Base-by-base conservation (phyloP, 140 eudicot genomes). In the Anethum foeniculum region DNA sequence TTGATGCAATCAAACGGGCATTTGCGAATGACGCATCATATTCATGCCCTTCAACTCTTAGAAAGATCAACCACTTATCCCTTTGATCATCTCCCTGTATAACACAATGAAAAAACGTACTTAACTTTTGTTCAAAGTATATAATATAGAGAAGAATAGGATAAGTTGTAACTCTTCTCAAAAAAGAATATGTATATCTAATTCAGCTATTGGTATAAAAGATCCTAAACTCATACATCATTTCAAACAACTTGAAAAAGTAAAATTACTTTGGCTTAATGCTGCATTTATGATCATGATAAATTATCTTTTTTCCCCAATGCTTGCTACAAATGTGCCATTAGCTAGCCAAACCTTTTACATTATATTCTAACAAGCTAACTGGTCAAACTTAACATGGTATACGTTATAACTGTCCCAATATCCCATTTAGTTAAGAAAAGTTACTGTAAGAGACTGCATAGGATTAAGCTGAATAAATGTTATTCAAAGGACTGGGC, bases 11-110 rank as follows among this genome's bases (percentile, higher is more conserved):
- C 28, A 92, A 88, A 65, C 96, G 97, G 28, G 96, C 95, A 86
- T 95, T 95, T 78, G 90, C 88, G 80, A 95, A 92, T 82, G 99
- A 95, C 86, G 99, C 94, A 69, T 95, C 99, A 75, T 95, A 95
- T 69, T 95, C 99, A 54, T 82, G 87, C 64, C 99, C 99, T 82
- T 90, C 91, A 19, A 90, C 85, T 86, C 97, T 88, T 77, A 85
- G 88, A 52, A 90, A 85, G 69, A 95, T 88, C 82, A 95, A 81
- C 97, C 97, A 95, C 84, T 89, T 95, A 75, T 89, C 96, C 99
- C 97, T 92, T 79, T 90, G 92, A 83, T 88, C 87, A 81, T 95
- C 99, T 74, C 95, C 97, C 99, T 95, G 90, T 27, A 79, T 54
- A 36, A 38, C 76, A 71, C 73, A 30, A 15, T 30, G 73, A 5